Conservation (phyloP, 2,329 filamentous ascomycete species). For the Purpureocillium takamizusanense region DNA sequence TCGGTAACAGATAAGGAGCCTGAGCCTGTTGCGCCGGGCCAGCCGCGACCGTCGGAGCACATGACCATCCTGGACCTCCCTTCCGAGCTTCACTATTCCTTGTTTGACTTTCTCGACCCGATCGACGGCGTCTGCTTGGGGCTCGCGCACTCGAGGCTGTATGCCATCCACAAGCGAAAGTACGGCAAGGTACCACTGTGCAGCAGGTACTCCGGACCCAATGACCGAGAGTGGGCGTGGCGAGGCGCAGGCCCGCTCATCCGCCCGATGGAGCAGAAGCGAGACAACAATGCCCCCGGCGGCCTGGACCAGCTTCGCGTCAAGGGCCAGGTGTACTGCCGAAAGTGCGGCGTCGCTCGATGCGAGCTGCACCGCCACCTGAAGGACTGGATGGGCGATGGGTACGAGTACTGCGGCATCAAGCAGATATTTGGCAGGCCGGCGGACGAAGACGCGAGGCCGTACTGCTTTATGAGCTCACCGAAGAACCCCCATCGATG, state of each 20-base stretch:
- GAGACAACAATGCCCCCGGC: conserved; percentile 2
- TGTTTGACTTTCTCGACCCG: conserved; percentile 55
- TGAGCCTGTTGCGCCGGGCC: conserved; percentile 35
- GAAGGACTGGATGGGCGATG: conserved; percentile 47
- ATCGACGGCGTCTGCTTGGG: conserved; percentile 56
- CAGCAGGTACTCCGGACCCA: conserved; percentile 48
- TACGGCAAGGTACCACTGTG: conserved; percentile 48
- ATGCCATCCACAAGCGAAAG: conserved; percentile 47
- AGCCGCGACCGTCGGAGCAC: conserved; percentile 35
- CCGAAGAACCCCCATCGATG: conserved; percentile 50
- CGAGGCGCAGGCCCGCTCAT: conserved; percentile 41
- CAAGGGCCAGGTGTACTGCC: conserved; percentile 51
- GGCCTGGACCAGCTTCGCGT: conserved; percentile 39
- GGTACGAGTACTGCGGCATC: conserved; percentile 51
- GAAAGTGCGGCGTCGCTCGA: conserved; percentile 50
- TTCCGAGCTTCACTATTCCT: conserved; percentile 48
- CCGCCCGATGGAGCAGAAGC: conserved; percentile 9
- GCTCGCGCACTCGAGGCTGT: conserved; percentile 48
- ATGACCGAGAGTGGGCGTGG: conserved; percentile 57
- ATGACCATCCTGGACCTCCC: conserved; percentile 44
- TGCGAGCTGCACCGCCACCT: conserved; percentile 58
- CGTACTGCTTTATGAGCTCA: conserved; percentile 50
- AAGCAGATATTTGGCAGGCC: conserved; percentile 45
- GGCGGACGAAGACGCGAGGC: conserved; percentile 35
- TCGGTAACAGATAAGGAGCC: conserved; percentile 54